Evolutionary conservation across 2,329 filamentous ascomycete genomes (phyloP), one percentile per base, ranked within the genome.

Genomic region (Tolypocladium paradoxum): DNA sequence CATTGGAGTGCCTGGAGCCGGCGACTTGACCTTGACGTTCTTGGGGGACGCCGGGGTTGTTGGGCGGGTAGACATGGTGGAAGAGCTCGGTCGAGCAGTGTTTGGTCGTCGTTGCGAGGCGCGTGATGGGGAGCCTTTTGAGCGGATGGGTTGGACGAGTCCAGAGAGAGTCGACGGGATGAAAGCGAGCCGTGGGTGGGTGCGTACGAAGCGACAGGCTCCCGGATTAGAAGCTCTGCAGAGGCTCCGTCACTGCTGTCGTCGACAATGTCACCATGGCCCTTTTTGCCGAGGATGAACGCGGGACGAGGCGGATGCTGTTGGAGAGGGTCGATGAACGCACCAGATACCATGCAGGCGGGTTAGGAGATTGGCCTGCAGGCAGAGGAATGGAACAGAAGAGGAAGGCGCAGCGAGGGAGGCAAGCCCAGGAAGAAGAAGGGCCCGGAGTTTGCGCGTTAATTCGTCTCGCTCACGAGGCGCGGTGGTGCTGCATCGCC

Each of bases 11-110:
- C 82, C 82, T 16, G 79, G 75, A 14, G 75, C 71, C 4, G 81
- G 77, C 11, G 75, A 73, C 63, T 84, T 85, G 66, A 85, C 72
- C 68, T 79, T 81, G 60, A 75, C 73, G 65, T 76, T 77, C 65
- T 81, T 81, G 33, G 76, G 76, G 34, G 76, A 78, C 34, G 75
- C 74, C 43, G 76, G 75, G 22, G 75, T 78, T n/a, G 70, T 67
- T 38, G 75, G 75, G 54, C 73, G 69, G 35, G 68, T 65, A 51
- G 76, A 66, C 76, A 79, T 79, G 49, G 49, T 61, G 57, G 36
- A 27, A 16, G 14, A 20, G 16, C 4, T 33, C 18, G 18, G 27
- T 20, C 18, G 18, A n/a, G 18, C 8, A 12, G 16, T 9, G 34
- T n/a, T 6, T 31, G 4, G 43, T 14, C 27, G 18, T 12, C 27